Percentiles rank a stretch among this genome's conserved stretches.
phyloP scores from a whole-genome alignment of 805 yeast species.

The Saturnispora besseyi region DNA sequence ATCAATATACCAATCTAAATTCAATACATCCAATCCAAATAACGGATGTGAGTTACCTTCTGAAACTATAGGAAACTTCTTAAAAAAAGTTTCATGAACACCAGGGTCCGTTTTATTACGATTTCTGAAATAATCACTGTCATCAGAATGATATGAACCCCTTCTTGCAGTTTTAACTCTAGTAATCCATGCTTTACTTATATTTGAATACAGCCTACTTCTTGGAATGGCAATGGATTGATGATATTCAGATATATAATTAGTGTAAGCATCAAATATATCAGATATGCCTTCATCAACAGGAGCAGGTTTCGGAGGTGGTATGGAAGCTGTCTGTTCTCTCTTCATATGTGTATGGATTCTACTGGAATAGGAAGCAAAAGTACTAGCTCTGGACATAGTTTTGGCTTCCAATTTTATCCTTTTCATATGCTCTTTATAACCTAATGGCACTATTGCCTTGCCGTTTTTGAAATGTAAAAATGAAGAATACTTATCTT shows the following conservation, averaged over 20 bases:
- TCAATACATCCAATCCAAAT: slow-evolving; percentile 36
- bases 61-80: slow-evolving; percentile 23
- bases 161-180: slow-evolving; percentile 14
- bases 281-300: slow-evolving; percentile 15
- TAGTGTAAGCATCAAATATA: slow-evolving; percentile 19
- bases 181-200: slow-evolving; percentile 27
- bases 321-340: background rate
- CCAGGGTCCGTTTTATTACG: slow-evolving; percentile 20
- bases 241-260: slow-evolving; percentile 18
- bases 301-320: slow-evolving; percentile 16
- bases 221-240: slow-evolving; percentile 21
- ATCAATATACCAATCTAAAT: slow-evolving; percentile 25
- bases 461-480: slow-evolving; percentile 14
- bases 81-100: slow-evolving; percentile 18
- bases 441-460: slow-evolving; percentile 10
- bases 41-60: slow-evolving; percentile 39
- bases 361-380: background rate
- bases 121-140: slow-evolving; percentile 1
- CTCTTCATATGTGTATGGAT: background rate
- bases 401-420: background rate
- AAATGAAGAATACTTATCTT: slow-evolving; percentile 27
- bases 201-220: slow-evolving; percentile 20
- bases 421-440: background rate
- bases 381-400: slow-evolving; percentile 6
- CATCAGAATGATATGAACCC: background rate